phyloP scores from a whole-genome alignment of 139 green algal species.

The Closterium sp. region DNA sequence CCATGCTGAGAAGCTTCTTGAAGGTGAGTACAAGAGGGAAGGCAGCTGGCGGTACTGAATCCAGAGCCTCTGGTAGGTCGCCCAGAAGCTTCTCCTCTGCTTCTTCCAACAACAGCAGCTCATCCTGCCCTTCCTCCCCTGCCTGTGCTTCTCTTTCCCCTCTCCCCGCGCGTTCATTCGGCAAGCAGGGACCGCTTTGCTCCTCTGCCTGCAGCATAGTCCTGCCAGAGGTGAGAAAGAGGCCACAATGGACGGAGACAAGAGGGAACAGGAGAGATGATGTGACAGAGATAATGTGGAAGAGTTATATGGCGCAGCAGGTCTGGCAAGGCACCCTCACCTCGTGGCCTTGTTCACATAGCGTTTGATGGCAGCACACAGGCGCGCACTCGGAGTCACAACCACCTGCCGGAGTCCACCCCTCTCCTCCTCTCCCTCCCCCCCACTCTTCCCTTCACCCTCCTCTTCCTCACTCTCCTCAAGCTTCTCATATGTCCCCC shows the following conservation, averaged over 20 bases:
- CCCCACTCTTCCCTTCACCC: background rate
- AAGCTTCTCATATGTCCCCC: background rate
- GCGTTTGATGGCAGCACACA: constrained; percentile 18
- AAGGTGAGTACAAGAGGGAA: background rate
- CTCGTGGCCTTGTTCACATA: constrained; percentile 18
- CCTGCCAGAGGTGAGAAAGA: constrained; percentile 53
- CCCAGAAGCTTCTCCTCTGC: background rate
- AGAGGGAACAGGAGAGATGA: background rate
- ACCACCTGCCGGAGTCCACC: constrained; percentile 24
- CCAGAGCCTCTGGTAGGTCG: background rate
- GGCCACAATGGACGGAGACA: constrained; percentile 38
- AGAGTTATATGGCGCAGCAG: background rate
- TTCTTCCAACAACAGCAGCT: constrained; percentile 2
- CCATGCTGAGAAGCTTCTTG: constrained; percentile 1
- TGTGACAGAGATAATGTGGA: background rate
- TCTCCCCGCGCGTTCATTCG: background rate
- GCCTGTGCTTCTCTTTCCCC: background rate
- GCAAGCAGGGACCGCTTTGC: background rate
- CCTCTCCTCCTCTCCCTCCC: background rate
- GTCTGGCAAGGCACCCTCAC: background rate
- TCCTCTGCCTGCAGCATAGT: background rate
- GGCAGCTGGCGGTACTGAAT: background rate
- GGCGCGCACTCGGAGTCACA: constrained; percentile 32
- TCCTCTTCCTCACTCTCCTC: background rate
- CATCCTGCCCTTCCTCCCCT: background rate